These are phyloP conservation scores for Tricladium varicosporioides DNA, from an alignment of 2,329 filamentous ascomycete genomes.

Conservation along the genomic window DNA sequence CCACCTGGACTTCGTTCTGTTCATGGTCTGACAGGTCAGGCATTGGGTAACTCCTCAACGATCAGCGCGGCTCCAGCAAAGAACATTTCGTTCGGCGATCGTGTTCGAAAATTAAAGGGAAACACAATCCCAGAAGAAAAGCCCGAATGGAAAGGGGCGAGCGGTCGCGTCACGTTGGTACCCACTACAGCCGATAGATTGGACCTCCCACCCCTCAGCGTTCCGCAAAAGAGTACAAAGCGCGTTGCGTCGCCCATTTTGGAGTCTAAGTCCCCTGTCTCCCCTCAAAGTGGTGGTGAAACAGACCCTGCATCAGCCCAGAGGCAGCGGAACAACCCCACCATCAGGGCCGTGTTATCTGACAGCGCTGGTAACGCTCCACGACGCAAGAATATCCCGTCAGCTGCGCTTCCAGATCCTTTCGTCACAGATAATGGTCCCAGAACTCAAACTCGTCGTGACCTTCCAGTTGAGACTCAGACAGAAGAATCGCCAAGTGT, in stretches of 20 bases:
- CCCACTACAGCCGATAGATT: conserved; percentile 62
- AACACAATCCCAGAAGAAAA: conserved; percentile 33
- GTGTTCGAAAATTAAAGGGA: conserved; percentile 42
- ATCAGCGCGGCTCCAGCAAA: conserved; percentile 32
- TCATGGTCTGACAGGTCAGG: conserved; percentile 18
- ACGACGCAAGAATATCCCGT: conserved; percentile 13
- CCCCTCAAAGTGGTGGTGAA: conserved; percentile 27
- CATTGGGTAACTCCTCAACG: conserved; percentile 25
- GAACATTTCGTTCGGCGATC: conserved; percentile 43
- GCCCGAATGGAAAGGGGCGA: conserved; percentile 71
- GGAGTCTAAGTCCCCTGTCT: conserved; percentile 23
- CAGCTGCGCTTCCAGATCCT: conserved; percentile 13
- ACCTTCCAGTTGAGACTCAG: not conserved
- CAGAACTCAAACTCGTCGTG: conserved; percentile 2
- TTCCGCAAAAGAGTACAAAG: conserved; percentile 52
- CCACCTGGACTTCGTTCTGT: conserved; percentile 24
- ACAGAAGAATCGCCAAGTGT: not conserved
- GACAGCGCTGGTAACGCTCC: conserved; percentile 17
- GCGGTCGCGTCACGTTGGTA: conserved; percentile 63
- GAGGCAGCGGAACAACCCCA: conserved; percentile 11
- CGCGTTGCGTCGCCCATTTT: conserved; percentile 24
- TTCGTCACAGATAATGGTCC: not conserved
- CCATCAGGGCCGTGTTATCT: conserved; percentile 18
- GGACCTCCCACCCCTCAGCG: conserved; percentile 53
- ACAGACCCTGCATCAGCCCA: conserved; percentile 25